Base-by-base conservation (phyloP, 192 early-diverging fungal species). In the Chytriomyces sp. region DNA sequence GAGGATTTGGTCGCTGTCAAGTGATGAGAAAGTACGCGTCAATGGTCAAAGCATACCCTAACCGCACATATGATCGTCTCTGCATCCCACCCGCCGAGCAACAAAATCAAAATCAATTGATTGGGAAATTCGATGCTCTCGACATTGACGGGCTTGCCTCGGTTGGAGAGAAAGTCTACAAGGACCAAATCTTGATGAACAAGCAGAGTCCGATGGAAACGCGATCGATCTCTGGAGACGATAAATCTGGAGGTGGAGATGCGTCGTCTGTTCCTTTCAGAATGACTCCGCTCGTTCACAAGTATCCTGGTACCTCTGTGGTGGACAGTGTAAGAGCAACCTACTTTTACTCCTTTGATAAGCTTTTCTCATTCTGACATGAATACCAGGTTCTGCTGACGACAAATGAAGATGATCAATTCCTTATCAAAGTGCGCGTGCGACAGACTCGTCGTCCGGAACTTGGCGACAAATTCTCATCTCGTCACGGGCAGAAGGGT, bases 401-500 rank as follows among this genome's bases (percentile, higher is more conserved):
- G n/a, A 96, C 91, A 0, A 96, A 95, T 5, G 94, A 97, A 63
- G 91, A 91, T 46, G 95, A 97, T 69, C 94, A 97, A 83, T 93
- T 89, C 11, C 85, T 99, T 70, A 90, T 97, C 81, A 99, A 98
- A 84, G 92, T 91, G 6, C 81, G 93, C 13, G 88, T 98, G 35
- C 90, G 95, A 13, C 96, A 99, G 81, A 98, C 94, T 7, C 92
- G 97, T 43, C 89, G 96, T 18, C 96, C 96, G 3, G 96, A 99
- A 82, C 85, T 99, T 62, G 97, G 97, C 60, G 97, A 99, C 84
- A 99, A 99, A 86, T 99, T 99, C 79, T 95, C 95, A 10, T 96
- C 95, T 45, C 92, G 97, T 67, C 96, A 98, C 88, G 97, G 96
- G 68, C 97, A 99, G 79, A 99, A 99, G 79, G 97, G 97, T 70